Conservation (phyloP, 148 eudicot genomes). For the Tetragonia tetragonoides region DNA sequence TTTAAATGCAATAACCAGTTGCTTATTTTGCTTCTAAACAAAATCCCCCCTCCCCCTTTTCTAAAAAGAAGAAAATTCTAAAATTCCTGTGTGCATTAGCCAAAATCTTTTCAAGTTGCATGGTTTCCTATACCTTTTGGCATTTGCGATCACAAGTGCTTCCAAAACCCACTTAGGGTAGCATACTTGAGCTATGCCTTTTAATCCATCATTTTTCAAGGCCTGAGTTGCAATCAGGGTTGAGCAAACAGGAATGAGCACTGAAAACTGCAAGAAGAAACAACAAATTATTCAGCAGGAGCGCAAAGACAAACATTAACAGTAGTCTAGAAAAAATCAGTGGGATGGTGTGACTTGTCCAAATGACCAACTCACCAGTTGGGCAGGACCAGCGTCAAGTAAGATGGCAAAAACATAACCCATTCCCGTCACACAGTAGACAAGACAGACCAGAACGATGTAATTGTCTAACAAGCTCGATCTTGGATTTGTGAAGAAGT, state of each 20-base stretch:
- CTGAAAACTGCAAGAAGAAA: conserved; percentile 57
- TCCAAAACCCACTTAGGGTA: conserved; percentile 94
- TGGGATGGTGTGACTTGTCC: neutral
- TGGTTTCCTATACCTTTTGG: conserved; percentile 38
- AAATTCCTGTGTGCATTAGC: neutral
- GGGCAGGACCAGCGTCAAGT: conserved; percentile 87
- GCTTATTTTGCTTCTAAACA: too few relatives aligned
- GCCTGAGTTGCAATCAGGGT: conserved; percentile 70
- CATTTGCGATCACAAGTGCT: conserved; percentile 89
- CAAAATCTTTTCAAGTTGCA: neutral
- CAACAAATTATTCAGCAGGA: conserved; percentile 17
- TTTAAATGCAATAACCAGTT: too few relatives aligned
- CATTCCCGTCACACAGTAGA: conserved; percentile 92
- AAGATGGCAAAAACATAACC: conserved; percentile 85
- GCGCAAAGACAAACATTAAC: conserved; percentile 9
- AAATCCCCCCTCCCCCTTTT: neutral
- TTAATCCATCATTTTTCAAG: conserved; percentile 32
- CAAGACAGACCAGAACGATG: conserved; percentile 67
- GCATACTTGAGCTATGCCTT: conserved; percentile 52
- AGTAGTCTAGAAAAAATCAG: conserved; percentile 8
- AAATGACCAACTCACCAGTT: conserved; percentile 52
- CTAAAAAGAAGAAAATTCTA: neutral
- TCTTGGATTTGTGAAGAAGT: conserved; percentile 92
- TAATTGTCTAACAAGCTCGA: conserved; percentile 81
- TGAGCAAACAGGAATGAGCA: conserved; percentile 70